Evolutionary conservation across 1,139 yeast genomes (phyloP).

Genomic region (Candida sojae): DNA sequence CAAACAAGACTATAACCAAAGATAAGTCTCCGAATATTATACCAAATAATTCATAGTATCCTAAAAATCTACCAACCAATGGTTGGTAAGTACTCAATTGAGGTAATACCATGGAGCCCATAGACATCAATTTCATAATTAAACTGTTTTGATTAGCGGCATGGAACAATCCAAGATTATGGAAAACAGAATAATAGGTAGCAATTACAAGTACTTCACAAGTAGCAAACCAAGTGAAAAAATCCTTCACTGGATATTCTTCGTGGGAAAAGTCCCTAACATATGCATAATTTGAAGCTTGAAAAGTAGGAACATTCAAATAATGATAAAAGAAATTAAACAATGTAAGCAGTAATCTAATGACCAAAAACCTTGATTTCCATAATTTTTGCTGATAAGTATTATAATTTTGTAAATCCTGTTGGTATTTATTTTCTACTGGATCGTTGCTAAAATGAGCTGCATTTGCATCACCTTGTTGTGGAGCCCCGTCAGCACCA

Average conservation of each 20-base stretch:
- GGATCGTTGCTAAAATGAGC: conserved; percentile 13
- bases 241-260: conserved; percentile 19
- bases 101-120: conserved; percentile 42
- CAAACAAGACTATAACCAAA: conserved; percentile 42
- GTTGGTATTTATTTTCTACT: conserved; percentile 29
- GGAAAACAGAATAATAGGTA: conserved; percentile 31
- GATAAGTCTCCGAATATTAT: conserved; percentile 42
- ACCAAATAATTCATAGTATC: conserved; percentile 39
- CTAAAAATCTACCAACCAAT: conserved; percentile 29
- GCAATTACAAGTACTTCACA: conserved; percentile 37
- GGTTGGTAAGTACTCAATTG: conserved; percentile 32
- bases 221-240: conserved; percentile 33
- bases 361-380: conserved; percentile 33
- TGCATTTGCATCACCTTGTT: conserved; percentile 9
- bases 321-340: conserved; percentile 40
- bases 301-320: conserved; percentile 22
- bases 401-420: conserved; percentile 31
- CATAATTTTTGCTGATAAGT: conserved; percentile 34
- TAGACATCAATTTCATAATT: conserved; percentile 30
- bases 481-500: conserved; percentile 15
- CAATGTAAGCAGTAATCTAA: conserved; percentile 28
- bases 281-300: conserved; percentile 31
- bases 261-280: conserved; percentile 22
- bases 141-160: conserved; percentile 21
- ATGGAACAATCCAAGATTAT: conserved; percentile 26